Base-by-base conservation (phyloP, 176 grass and related monocot genomes). In the Zea mays region DNA sequence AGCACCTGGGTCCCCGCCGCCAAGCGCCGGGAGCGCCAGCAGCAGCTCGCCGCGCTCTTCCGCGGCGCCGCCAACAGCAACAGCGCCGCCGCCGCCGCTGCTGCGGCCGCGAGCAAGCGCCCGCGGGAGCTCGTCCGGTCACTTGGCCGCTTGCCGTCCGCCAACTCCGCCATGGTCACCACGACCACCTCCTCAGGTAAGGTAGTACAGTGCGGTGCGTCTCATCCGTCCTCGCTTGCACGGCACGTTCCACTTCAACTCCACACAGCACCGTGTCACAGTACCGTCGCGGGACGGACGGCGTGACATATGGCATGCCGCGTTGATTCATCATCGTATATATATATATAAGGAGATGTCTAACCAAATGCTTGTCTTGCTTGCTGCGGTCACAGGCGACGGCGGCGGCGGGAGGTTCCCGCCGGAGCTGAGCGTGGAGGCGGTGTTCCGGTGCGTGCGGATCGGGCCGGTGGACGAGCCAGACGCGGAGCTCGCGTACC, bases 1-100 rank as follows among this genome's bases (percentile, higher is more conserved):
- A 92, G 85, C 87, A 95, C 96, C 13, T 99, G 96, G 96, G 92
- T 99, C 17, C 90, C 96, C 10, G 96, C 96, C 40, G 5, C 87
- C 43, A 99, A 93, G 87, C 86, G 95, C 62, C 91, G 96, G 37
- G 92, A 95, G 83, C 81, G 90, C 40, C 95, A 94, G 79, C 95
- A 97, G 59, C 95, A 97, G 65, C 85, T 92, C 48, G 81, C 87
- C 40, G 79, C 87, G 2, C 88, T 93, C 68, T 79, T 93, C 85
- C 82, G 81, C 34, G 85, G 91, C 27, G 85, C 87, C 33, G 81
- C 87, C 1, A 78, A 69, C 75, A 77, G 65, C 67, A 74, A 82
- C 33, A 47, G 47, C 21, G 85, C 75, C 0, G 54, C 52, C 0
- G 68, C 72, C 0, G 77, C 80, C 1, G 87, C 47, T 0, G 82